A percentile compares a stretch with the other conserved stretches of the same genome.
These are phyloP conservation scores for Auriscalpium microsporum DNA, from an alignment of 768 basidiomycete species.

Conservation along the genomic window DNA sequence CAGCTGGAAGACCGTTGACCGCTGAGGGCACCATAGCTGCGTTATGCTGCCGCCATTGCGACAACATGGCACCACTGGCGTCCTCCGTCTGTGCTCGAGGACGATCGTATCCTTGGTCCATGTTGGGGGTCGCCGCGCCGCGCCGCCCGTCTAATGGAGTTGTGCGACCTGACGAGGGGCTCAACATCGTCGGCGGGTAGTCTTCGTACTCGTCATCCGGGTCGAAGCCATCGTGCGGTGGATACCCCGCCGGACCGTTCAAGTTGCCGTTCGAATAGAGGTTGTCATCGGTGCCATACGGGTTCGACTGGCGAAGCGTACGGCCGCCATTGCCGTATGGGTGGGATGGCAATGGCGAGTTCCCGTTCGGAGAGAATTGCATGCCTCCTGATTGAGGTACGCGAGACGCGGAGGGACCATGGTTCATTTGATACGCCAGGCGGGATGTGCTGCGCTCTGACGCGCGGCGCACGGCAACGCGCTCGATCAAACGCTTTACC, in stretches of 20 bases:
- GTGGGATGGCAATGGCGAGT: constrained; percentile 6
- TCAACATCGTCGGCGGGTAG: constrained; percentile 42
- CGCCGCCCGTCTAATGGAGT: constrained; percentile 62
- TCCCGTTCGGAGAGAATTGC: constrained; percentile 20
- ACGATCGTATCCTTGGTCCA: constrained; percentile 12
- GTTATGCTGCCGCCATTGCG: constrained; percentile 13
- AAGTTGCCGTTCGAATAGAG: constrained; percentile 23
- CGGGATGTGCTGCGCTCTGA: constrained; percentile 56
- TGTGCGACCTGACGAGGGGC: constrained; percentile 55
- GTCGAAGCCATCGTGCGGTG: constrained; percentile 63
- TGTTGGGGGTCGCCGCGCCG: constrained; percentile 11
- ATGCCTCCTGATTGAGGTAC: constrained; percentile 9
- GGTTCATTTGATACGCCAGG: constrained; percentile 33
- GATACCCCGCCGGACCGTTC: constrained; percentile 46
- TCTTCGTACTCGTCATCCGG: constrained; percentile 74
- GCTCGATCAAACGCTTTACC: constrained; percentile 81
- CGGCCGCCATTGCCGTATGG: constrained; percentile 18
- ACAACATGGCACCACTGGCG: constrained; percentile 11
- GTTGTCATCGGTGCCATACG: constrained; percentile 8
- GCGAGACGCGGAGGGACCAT: constrained; percentile 35
- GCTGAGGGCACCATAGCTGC: constrained; percentile 1
- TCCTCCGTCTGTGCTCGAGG: constrained; percentile 16
- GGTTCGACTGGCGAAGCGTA: constrained; percentile 9
- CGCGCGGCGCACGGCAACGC: constrained; percentile 59
- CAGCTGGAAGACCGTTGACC: constrained; percentile 11